phyloP scores from a whole-genome alignment of 176 grass and related monocot species.

The Eremochloa ophiuroides region DNA sequence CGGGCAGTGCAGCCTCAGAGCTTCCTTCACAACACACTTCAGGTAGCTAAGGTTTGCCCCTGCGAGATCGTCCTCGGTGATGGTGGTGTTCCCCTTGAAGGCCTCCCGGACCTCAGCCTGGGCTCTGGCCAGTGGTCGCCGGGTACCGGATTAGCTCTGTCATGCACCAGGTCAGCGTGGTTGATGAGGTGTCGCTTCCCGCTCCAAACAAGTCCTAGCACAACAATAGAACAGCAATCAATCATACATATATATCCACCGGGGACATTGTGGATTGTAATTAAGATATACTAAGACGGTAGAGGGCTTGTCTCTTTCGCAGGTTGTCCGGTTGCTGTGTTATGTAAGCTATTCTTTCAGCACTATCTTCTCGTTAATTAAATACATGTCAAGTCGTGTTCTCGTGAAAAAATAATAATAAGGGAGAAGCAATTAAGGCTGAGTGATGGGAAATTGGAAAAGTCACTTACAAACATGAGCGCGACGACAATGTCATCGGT shows the following conservation, averaged over 20 bases:
- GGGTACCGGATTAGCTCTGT: neutral
- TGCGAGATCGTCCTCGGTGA: neutral
- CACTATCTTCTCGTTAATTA: too few species aligned
- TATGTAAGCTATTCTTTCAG: too few species aligned
- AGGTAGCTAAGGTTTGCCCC: neutral
- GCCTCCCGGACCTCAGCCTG: neutral
- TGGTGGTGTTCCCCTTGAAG: neutral
- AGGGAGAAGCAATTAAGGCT: too few species aligned
- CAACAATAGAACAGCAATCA: too few species aligned
- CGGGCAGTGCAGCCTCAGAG: constrained; percentile 1
- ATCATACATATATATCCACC: too few species aligned
- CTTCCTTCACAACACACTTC: neutral
- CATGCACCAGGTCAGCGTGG: neutral
- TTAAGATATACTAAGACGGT: too few species aligned
- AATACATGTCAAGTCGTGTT: too few species aligned
- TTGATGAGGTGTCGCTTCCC: constrained; percentile 12
- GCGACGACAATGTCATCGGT: neutral
- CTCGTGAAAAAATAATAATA: too few species aligned
- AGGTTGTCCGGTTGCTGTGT: too few species aligned
- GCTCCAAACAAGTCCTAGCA: neutral
- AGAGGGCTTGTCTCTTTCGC: too few species aligned
- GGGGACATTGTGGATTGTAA: too few species aligned
- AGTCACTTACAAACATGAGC: constrained; percentile 4
- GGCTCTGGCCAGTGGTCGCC: neutral
- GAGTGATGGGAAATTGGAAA: too few species aligned